Percentiles rank a stretch among this genome's conserved stretches.
Evolutionary conservation across 2,329 filamentous ascomycete species (phyloP).

Genomic region (Xylaria arbuscula): DNA sequence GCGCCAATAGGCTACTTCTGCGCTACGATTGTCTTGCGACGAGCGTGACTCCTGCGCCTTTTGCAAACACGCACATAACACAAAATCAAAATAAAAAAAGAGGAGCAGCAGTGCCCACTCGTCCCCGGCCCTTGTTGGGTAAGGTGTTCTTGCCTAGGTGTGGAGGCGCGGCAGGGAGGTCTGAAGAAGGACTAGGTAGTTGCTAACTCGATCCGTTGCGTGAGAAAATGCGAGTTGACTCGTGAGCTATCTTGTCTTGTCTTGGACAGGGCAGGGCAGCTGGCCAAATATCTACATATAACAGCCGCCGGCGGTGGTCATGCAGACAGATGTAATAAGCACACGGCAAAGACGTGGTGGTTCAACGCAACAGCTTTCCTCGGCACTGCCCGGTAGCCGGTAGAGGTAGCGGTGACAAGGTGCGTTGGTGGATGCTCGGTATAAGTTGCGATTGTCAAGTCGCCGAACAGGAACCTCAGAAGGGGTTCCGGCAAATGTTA

Average conservation of each 20-base stretch:
- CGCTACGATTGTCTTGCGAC: conserved; percentile 10
- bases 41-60: conserved; percentile 18
- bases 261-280: background rate
- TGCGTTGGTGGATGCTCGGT: conserved; percentile 19
- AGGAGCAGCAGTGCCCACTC: conserved; percentile 20
- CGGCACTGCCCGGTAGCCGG: conserved; percentile 6
- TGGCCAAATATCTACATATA: conserved; percentile 10
- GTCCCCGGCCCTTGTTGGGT: conserved; percentile 10
- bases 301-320: background rate
- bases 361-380: conserved; percentile 12
- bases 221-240: background rate
- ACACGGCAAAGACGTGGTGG: conserved; percentile 13
- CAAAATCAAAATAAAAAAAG: conserved; percentile 1
- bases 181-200: background rate
- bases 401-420: conserved; percentile 9
- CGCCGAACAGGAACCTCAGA: conserved; percentile 48
- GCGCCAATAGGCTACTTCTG: conserved; percentile 24
- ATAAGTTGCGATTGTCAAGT: conserved; percentile 24
- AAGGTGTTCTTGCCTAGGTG: background rate
- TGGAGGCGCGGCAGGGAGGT: background rate
- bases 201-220: background rate
- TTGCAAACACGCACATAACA: conserved; percentile 11
- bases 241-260: background rate
- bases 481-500: conserved; percentile 51
- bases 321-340: background rate